Evolutionary conservation across 768 basidiomycete genomes (phyloP).

Genomic region (Lentinula boryana): DNA sequence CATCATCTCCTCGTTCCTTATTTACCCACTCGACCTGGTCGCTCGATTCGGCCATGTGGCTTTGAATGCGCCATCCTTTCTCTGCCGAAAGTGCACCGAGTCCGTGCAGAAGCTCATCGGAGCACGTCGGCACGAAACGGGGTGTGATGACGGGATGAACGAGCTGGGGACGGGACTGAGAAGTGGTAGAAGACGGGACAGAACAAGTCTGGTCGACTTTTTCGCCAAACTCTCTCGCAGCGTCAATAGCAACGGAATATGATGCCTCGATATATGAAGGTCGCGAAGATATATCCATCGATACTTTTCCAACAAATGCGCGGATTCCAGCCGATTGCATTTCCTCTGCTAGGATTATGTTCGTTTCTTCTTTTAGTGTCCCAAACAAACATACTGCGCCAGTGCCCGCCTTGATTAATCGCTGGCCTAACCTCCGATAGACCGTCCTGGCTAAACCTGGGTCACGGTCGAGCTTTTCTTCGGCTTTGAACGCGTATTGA

Average conservation of each 20-base stretch:
- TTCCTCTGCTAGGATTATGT: slow-evolving; percentile 70
- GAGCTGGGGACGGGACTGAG: slow-evolving; percentile 38
- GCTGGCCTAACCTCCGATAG: slow-evolving; percentile 57
- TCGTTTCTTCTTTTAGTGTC: slow-evolving; percentile 76
- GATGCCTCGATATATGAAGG: slow-evolving; percentile 68
- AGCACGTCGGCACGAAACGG: slow-evolving; percentile 86
- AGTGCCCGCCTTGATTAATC: slow-evolving; percentile 72
- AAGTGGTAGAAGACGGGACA: slow-evolving; percentile 19
- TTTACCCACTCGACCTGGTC: slow-evolving; percentile 75
- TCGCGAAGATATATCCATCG: slow-evolving; percentile 78
- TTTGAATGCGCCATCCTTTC: slow-evolving; percentile 57
- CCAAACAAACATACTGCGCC: slow-evolving; percentile 77
- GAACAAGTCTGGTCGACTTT: slow-evolving; percentile 30
- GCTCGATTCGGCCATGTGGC: slow-evolving; percentile 76
- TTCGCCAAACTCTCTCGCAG: slow-evolving; percentile 51
- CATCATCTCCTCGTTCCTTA: slow-evolving; percentile 51
- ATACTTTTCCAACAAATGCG: slow-evolving; percentile 84
- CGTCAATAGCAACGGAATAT: slow-evolving; percentile 36
- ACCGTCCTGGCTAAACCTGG: slow-evolving; percentile 55
- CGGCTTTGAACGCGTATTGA: slow-evolving; percentile 77
- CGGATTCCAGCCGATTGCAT: slow-evolving; percentile 72
- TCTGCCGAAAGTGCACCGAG: slow-evolving; percentile 49
- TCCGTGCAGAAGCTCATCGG: slow-evolving; percentile 58
- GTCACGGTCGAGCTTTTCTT: slow-evolving; percentile 66
- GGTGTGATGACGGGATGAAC: slow-evolving; percentile 85